Evolutionary conservation across 164 flowering plant genomes (phyloP), one percentile per base, ranked within the genome.

Genomic region (Paratinospora sagittata): DNA sequence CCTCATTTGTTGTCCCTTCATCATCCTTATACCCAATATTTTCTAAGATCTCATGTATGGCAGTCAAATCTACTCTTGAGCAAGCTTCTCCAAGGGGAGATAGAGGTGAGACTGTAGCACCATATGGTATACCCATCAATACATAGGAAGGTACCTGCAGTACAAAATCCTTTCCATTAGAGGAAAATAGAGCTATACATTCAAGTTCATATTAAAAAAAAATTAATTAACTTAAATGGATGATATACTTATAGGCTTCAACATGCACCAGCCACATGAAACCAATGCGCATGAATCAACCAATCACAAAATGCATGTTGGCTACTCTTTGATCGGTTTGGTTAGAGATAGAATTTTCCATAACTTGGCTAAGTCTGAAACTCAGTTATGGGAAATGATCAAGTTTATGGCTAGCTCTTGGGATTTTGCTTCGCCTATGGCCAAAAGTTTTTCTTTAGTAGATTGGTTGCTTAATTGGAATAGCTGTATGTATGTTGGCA

Each of bases 51-150:
- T 91, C 96, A 71, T 93, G 97, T 52, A 90, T 84, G 65, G 94
- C 91, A 70, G 96, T 91, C 81, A 91, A 84, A 81, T 93, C 97
- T 87, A 61, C 84, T 81, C 97, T 82, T 58, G 82, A 71, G 77
- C 95, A 89, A 76, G 98, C 97, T 70, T 92, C 97, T 34, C 92
- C 98, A 67, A 94, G 85, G 3, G 96, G 89, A 3, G 97, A 85
- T 26, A 89, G 78, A 73, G 87, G 76, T 43, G 83, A 21, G 43
- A 83, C 78, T 36, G 85, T 75, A 73, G 76, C 76, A 64, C 78
- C 74, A 37, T 75, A 80, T 27, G 81, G 73, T 43, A 85, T 75
- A 27, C 88, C 86, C 88, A 85, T 85, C 79, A 85, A 72, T 17
- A 30, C 80, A 72, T 85, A 78, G 63, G 88, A 85, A 66, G 86